phyloP scores from a whole-genome alignment of 73 alveolate species.

The Halteria grandinella region DNA sequence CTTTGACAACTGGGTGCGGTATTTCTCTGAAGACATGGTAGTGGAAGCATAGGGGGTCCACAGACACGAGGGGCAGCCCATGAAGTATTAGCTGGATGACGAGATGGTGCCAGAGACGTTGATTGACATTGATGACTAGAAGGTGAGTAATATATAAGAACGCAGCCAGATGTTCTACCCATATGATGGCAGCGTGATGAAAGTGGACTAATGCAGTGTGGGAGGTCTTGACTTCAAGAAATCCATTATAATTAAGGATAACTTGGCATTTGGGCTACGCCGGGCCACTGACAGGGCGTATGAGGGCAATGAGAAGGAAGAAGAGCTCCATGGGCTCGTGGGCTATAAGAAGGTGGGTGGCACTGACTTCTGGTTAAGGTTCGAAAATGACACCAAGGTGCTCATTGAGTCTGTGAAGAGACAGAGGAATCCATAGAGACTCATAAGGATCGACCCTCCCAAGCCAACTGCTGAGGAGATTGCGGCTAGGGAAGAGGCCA shows the following conservation, averaged over 20 bases:
- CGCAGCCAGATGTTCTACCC: conserved; percentile 46
- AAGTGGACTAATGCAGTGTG: conserved; percentile 11
- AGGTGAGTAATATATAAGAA: conserved; percentile 47
- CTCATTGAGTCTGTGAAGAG: conserved; percentile 13
- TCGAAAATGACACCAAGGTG: conserved; percentile 31
- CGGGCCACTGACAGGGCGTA: background rate
- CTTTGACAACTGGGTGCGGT: conserved; percentile 77
- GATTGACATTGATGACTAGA: conserved; percentile 69
- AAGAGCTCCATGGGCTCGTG: conserved; percentile 10
- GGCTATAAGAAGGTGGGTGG: conserved; percentile 15
- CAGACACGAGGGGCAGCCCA: background rate
- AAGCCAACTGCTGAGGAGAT: conserved; percentile 57
- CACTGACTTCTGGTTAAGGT: conserved; percentile 24
- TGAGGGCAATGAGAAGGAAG: background rate
- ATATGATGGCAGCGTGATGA: conserved; percentile 55
- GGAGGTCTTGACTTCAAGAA: conserved; percentile 37
- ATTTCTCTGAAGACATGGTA: conserved; percentile 56
- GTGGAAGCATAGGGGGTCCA: background rate
- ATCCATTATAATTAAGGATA: conserved; percentile 52
- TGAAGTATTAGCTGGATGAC: conserved; percentile 38
- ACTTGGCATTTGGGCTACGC: conserved; percentile 45
- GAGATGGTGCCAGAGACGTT: conserved; percentile 50
- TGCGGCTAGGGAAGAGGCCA: conserved; percentile 55
- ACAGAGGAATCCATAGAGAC: conserved; percentile 14
- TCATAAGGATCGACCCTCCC: conserved; percentile 51